Percentiles rank a stretch among this genome's conserved stretches.
These are phyloP conservation scores for Cyberlindnera lachancei DNA, from an alignment of 805 yeast genomes.

Conservation along the genomic window DNA sequence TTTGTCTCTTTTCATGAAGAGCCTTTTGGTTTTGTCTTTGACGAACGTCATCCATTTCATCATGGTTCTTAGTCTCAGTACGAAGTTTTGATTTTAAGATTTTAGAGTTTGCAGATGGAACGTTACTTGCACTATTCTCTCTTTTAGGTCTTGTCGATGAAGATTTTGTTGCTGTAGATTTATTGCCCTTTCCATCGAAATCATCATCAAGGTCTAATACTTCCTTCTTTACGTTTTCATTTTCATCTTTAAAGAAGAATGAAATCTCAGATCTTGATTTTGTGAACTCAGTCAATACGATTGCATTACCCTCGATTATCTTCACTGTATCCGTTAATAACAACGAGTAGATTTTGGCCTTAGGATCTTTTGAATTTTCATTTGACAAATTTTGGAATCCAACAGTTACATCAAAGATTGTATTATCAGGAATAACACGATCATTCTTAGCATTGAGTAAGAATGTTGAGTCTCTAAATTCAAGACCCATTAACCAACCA, in stretches of 20 bases:
- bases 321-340: slow-evolving; percentile 76
- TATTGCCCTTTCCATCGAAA: too few species aligned
- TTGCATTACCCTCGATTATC: slow-evolving; percentile 50
- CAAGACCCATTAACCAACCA: slow-evolving; percentile 88
- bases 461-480: slow-evolving; percentile 74
- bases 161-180: too few species aligned
- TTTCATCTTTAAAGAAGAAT: slow-evolving; percentile 73
- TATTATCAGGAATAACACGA: slow-evolving; percentile 59
- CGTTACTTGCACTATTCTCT: slow-evolving; percentile 23
- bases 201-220: slow-evolving; percentile 34
- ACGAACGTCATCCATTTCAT: slow-evolving; percentile 71
- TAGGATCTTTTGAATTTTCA: slow-evolving; percentile 36
- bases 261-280: slow-evolving; percentile 70
- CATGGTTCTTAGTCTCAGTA: slow-evolving; percentile 64
- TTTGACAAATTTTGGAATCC: slow-evolving; percentile 65
- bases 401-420: slow-evolving; percentile 65
- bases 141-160: slow-evolving; percentile 23
- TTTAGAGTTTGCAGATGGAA: slow-evolving; percentile 38
- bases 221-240: slow-evolving; percentile 33
- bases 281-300: slow-evolving; percentile 64
- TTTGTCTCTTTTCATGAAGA: slow-evolving; percentile 77
- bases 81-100: slow-evolving; percentile 73
- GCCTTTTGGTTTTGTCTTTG: slow-evolving; percentile 78
- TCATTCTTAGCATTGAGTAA: slow-evolving; percentile 69
- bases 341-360: slow-evolving; percentile 58